A percentile compares a stretch with the other conserved stretches of the same genome.
Conservation (phyloP, 1,284 basidiomycete species). For the Fistulina hepatica region DNA sequence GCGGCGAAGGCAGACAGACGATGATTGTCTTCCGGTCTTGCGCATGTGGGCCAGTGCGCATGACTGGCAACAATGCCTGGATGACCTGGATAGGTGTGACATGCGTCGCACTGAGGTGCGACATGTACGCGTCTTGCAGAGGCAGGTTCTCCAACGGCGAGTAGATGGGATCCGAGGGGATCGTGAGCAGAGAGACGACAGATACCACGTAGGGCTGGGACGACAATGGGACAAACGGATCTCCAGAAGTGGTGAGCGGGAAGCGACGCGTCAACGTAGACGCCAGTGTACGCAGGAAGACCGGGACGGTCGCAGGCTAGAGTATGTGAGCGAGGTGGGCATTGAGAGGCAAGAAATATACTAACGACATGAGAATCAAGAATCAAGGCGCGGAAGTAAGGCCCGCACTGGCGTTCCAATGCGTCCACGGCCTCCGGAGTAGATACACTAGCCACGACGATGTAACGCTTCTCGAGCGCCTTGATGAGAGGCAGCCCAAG, state of each 20-base stretch:
- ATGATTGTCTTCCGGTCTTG: conserved; percentile 49
- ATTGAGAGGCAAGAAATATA: conserved; percentile 8
- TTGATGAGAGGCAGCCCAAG: conserved; percentile 58
- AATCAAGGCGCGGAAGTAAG: conserved; percentile 68
- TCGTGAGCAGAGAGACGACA: conserved; percentile 57
- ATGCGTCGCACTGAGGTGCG: conserved; percentile 61
- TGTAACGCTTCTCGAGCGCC: conserved; percentile 69
- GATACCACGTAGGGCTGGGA: conserved; percentile 59
- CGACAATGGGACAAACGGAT: conserved; percentile 58
- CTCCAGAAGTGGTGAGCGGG: conserved; percentile 64
- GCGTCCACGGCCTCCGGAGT: conserved; percentile 48
- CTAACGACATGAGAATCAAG: conserved; percentile 65
- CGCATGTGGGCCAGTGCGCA: conserved; percentile 36
- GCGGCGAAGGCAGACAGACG: conserved; percentile 58
- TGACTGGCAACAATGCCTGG: conserved; percentile 63
- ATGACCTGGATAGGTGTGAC: conserved; percentile 63
- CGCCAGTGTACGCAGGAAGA: conserved; percentile 67
- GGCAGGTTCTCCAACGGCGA: conserved; percentile 63
- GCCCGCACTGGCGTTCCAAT: conserved; percentile 54
- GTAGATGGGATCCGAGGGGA: conserved; percentile 34
- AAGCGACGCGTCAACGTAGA: conserved; percentile 74
- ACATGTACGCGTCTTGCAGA: conserved; percentile 50
- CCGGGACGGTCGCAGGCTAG: conserved; percentile 56
- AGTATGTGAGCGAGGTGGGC: conserved; percentile 8
- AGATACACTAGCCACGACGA: conserved; percentile 68